Percentiles rank a stretch among this genome's conserved stretches.
Conservation (phyloP, 1,284 basidiomycete species). For the Tilletiopsis washingtonensis region DNA sequence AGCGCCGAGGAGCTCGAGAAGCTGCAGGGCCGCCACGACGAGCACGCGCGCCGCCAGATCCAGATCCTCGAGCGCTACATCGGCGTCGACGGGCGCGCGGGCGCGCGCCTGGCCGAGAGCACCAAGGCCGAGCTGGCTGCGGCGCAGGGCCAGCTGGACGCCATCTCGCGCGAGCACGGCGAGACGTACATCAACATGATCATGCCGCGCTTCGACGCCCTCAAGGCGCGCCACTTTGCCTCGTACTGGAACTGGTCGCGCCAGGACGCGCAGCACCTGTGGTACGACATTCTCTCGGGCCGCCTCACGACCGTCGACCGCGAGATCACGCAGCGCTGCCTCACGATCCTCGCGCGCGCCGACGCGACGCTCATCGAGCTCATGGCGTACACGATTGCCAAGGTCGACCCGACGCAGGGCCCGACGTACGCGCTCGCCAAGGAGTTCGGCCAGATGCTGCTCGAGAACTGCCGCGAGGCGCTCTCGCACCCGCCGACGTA, state of each 20-base stretch:
- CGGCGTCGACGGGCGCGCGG: slow-evolving; percentile 80
- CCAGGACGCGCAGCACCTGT: slow-evolving; percentile 89
- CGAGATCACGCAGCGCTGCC: slow-evolving; percentile 60
- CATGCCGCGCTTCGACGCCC: slow-evolving; percentile 80
- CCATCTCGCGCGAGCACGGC: slow-evolving; percentile 79
- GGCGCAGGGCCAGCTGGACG: slow-evolving; percentile 79
- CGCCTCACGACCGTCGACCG: slow-evolving; percentile 79
- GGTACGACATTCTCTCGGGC: slow-evolving; percentile 67
- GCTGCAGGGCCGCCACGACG: slow-evolving; percentile 86
- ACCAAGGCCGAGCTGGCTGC: slow-evolving; percentile 67
- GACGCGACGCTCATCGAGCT: slow-evolving; percentile 64
- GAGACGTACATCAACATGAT: slow-evolving; percentile 90
- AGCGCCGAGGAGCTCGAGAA: slow-evolving; percentile 97
- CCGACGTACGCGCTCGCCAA: slow-evolving; percentile 89
- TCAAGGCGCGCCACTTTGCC: slow-evolving; percentile 95
- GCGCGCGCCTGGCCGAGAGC: slow-evolving; percentile 77
- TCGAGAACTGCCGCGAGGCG: slow-evolving; percentile 85
- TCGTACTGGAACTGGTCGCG: slow-evolving; percentile 99
- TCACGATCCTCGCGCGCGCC: slow-evolving; percentile 92
- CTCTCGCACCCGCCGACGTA: slow-evolving; percentile 75
- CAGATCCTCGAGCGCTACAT: slow-evolving; percentile 95
- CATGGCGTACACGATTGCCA: slow-evolving; percentile 92
- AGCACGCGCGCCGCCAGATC: slow-evolving; percentile 84
- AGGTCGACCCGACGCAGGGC: slow-evolving; percentile 65
- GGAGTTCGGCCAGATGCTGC: slow-evolving; percentile 89